A percentile compares a stretch with the other conserved stretches of the same genome.
Evolutionary conservation across 148 eudicot species (phyloP).

Genomic region (Rhododendron williamsianum): DNA sequence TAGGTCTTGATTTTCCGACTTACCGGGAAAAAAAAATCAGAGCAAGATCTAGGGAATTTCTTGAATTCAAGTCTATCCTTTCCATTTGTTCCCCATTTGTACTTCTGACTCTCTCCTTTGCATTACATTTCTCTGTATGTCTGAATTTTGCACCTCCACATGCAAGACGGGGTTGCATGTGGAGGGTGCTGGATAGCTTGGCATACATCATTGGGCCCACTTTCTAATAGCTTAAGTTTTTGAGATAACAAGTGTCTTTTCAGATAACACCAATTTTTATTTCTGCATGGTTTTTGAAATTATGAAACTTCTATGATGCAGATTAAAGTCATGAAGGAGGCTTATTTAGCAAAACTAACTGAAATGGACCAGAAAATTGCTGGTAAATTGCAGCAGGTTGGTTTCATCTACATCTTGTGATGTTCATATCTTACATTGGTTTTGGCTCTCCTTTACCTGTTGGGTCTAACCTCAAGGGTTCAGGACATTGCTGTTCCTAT

Average conservation of each 20-base stretch:
- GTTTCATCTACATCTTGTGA: neutral
- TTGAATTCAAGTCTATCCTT: neutral
- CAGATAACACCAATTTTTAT: neutral
- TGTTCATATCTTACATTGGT: neutral
- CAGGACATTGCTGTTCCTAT: neutral
- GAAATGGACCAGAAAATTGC: conserved; percentile 72
- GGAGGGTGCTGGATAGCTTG: too few relatives aligned
- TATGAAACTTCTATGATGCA: conserved; percentile 30
- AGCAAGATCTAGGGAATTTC: neutral
- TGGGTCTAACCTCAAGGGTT: neutral
- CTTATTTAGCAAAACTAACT: conserved; percentile 54
- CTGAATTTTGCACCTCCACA: neutral
- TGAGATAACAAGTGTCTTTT: neutral
- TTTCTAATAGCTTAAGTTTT: neutral
- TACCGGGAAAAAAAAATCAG: too few relatives aligned
- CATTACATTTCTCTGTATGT: neutral
- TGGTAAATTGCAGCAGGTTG: conserved; percentile 67
- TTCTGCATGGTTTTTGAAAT: neutral
- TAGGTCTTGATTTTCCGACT: neutral
- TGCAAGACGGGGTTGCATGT: too few relatives aligned
- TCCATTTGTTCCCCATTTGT: neutral
- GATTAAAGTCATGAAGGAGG: conserved; percentile 74
- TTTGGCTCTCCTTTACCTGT: neutral
- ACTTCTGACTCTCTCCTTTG: neutral
- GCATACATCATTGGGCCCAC: too few relatives aligned